These are phyloP conservation scores for Sclerotinia trifoliorum DNA, from an alignment of 2,329 filamentous ascomycete genomes.

Conservation along the genomic window DNA sequence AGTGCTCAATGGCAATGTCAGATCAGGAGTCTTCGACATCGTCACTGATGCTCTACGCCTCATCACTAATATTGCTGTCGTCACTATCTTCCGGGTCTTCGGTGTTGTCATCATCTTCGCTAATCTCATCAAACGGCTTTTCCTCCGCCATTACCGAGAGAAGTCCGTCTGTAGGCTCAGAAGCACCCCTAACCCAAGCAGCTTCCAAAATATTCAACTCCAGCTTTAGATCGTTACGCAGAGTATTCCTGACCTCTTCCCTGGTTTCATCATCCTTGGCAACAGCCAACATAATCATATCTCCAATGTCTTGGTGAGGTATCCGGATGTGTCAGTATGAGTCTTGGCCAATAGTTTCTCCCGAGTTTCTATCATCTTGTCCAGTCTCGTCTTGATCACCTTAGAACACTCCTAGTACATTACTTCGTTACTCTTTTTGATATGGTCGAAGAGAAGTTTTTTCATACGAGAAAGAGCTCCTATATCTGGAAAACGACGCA, in stretches of 20 bases:
- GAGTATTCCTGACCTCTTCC: too few relatives aligned
- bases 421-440: neutral
- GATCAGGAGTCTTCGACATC: neutral
- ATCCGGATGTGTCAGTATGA: neutral
- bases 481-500: neutral
- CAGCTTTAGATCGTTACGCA: neutral
- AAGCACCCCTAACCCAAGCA: neutral
- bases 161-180: neutral
- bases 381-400: neutral
- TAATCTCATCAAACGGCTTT: neutral
- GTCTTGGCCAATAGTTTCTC: neutral
- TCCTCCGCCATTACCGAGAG: neutral
- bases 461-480: neutral
- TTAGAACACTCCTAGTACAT: neutral
- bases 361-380: neutral
- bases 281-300: neutral
- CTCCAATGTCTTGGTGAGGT: neutral
- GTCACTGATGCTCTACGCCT: neutral
- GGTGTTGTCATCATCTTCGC: neutral
- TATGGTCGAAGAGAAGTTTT: neutral
- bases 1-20: neutral
- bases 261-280: neutral
- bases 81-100: neutral
- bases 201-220: neutral
- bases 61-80: neutral